These are phyloP conservation scores for Boechera retrofracta DNA, from an alignment of 345 rosid species.

Conservation along the genomic window DNA sequence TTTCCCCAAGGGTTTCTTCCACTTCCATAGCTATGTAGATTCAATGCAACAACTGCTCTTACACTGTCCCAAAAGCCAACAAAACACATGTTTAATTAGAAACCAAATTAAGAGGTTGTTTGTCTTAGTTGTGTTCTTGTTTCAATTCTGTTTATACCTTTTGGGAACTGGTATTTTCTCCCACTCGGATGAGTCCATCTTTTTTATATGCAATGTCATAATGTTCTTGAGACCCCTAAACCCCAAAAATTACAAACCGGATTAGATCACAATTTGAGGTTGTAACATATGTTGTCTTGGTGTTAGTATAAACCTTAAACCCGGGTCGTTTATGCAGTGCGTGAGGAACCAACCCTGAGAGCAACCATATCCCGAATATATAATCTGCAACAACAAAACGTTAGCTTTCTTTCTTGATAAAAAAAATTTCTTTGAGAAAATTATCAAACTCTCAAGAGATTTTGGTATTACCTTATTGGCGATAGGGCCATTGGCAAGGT, in stretches of 20 bases:
- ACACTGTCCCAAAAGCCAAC: slow-evolving; percentile 53
- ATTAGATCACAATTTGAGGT: slow-evolving; percentile 11
- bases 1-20: slow-evolving; percentile 98
- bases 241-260: not conserved
- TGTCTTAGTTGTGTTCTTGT: slow-evolving; percentile 7
- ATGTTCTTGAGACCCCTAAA: slow-evolving; percentile 92
- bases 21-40: slow-evolving; percentile 92
- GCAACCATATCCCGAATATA: slow-evolving; percentile 92
- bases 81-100: slow-evolving; percentile 17
- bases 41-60: slow-evolving; percentile 89
- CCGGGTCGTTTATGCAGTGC: slow-evolving; percentile 84
- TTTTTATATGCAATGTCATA: slow-evolving; percentile 75
- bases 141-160: slow-evolving; percentile 55
- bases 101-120: slow-evolving; percentile 9
- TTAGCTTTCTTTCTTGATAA: not conserved
- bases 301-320: slow-evolving; percentile 65
- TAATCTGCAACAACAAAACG: slow-evolving; percentile 57
- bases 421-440: too few relatives aligned
- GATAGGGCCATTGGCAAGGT: slow-evolving; percentile 94
- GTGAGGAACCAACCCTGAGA: slow-evolving; percentile 98
- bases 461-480: slow-evolving; percentile 70
- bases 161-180: slow-evolving; percentile 85
- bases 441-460: slow-evolving; percentile 8
- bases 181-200: slow-evolving; percentile 86
- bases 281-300: slow-evolving; percentile 35